phyloP scores from a whole-genome alignment of 148 eudicot species.

The Gaultheria prostrata region DNA sequence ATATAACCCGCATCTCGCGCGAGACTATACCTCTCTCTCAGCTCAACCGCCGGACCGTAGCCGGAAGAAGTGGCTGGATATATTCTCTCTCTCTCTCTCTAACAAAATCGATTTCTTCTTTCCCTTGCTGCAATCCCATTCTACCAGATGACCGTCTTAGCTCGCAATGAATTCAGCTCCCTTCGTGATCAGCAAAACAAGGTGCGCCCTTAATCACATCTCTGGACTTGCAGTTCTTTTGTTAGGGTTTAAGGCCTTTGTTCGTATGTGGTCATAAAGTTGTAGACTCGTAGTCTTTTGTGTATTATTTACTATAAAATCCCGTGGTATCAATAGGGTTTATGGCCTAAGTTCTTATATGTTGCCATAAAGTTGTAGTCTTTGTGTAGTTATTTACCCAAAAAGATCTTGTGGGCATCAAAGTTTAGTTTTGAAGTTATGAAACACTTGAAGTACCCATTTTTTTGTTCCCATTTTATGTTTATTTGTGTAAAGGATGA shows the following conservation, averaged over 20 bases:
- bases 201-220: conserved; percentile 29
- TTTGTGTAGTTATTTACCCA: background rate
- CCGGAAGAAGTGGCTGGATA: too few species aligned
- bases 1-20: too few species aligned
- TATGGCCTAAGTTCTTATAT: conserved; percentile 7
- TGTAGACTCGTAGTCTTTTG: background rate
- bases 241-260: conserved; percentile 33
- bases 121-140: too few species aligned
- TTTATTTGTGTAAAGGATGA: background rate
- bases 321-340: conserved; percentile 23
- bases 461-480: background rate
- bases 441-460: background rate
- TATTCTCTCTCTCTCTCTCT: conserved; percentile 24
- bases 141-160: conserved; percentile 34
- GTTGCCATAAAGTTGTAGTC: background rate
- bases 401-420: too few species aligned
- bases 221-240: conserved; percentile 24
- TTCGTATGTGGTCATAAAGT: background rate
- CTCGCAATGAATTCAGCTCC: conserved; percentile 42
- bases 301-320: background rate
- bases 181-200: conserved; percentile 27
- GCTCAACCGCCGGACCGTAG: too few species aligned
- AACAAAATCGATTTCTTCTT: background rate
- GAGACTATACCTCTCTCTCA: too few species aligned
- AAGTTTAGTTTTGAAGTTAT: too few species aligned